Evolutionary conservation across 192 early-diverging fungal genomes (phyloP), one percentile per base, ranked within the genome.

Genomic region (Coemansia sp.): DNA sequence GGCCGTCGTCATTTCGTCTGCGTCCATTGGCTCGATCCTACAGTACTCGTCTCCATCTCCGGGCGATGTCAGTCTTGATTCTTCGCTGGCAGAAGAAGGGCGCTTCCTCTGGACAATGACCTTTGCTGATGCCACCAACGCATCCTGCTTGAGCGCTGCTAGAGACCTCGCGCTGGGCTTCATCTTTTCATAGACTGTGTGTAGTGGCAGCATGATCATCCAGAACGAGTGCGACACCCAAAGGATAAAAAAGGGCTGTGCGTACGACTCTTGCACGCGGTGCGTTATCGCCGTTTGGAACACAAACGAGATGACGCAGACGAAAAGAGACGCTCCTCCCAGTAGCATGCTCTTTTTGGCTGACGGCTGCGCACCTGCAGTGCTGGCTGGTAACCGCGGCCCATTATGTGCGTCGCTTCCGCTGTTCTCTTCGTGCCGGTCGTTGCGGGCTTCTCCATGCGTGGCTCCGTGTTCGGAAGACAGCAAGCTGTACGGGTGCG

Each of bases 181-280:
- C 60, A 77, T 51, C 68, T 74, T 64, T 51, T 79, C 79, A 37
- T 67, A 71, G 7, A 40, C 34, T 5, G 59, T 61, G 43, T 82
- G 83, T 31, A 85, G 51, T 42, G 79, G 79, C 64, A 85, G 53
- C 37, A 77, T 64, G 16, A 79, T 29, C 13, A 74, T 40, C 67
- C 75, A 81, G 48, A 73, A 67, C 61, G 83, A 82, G 56, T 85
- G 83, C 66, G 83, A 77, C 43, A 81, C 63, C 73, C 74, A 84
- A 55, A 85, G 69, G 30, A 85, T 85, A 64, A 85, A 81, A 64
- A 82, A 85, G 28, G 83, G 83, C 39, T 82, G 68, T 33, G 68
- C 59, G 39, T 67, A 85, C 26, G 73, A 63, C 68, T 77, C 62
- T 57, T 85, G 83, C 43, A 85, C 73, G 20, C 62, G 56, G n/a